These are phyloP conservation scores for Copromyces sp. DNA, from an alignment of 495 filamentous ascomycete species.

Conservation along the genomic window DNA sequence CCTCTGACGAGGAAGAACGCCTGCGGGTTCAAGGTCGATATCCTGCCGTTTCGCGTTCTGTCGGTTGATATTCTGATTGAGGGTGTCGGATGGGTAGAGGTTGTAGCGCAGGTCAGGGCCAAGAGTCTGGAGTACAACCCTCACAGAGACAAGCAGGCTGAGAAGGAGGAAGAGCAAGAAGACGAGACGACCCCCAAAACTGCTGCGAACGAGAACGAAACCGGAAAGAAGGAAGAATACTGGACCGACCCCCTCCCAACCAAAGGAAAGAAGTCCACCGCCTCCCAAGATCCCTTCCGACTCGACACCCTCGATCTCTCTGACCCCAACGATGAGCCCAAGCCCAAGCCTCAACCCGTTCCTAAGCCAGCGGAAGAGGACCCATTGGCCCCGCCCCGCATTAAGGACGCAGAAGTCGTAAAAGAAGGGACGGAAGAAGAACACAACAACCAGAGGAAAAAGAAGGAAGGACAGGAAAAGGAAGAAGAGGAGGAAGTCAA, in stretches of 20 bases:
- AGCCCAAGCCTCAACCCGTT: background rate
- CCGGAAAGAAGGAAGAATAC: background rate
- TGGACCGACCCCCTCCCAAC: background rate
- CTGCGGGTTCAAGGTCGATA: slow-evolving; percentile 42
- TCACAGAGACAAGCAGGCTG: background rate
- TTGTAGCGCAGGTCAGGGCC: slow-evolving; percentile 68
- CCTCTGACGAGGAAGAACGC: slow-evolving; percentile 44
- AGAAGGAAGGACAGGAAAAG: background rate
- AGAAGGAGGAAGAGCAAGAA: background rate
- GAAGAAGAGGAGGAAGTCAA: slow-evolving; percentile 2
- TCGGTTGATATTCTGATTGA: slow-evolving; percentile 80
- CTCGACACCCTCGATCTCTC: slow-evolving; percentile 3
- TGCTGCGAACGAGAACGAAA: background rate
- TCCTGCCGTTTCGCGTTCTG: slow-evolving; percentile 68
- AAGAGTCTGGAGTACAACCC: slow-evolving; percentile 22
- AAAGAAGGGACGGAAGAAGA: slow-evolving; percentile 6
- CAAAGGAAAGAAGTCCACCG: background rate
- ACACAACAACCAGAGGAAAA: background rate
- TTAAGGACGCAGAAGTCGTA: slow-evolving; percentile 2
- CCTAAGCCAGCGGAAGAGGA: background rate
- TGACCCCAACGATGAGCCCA: background rate
- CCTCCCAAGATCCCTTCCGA: background rate
- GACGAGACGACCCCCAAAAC: background rate
- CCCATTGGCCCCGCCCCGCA: background rate
- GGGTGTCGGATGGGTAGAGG: slow-evolving; percentile 86